These are phyloP conservation scores for Pharus latifolius DNA, from an alignment of 176 grass and related monocot genomes.

Conservation along the genomic window DNA sequence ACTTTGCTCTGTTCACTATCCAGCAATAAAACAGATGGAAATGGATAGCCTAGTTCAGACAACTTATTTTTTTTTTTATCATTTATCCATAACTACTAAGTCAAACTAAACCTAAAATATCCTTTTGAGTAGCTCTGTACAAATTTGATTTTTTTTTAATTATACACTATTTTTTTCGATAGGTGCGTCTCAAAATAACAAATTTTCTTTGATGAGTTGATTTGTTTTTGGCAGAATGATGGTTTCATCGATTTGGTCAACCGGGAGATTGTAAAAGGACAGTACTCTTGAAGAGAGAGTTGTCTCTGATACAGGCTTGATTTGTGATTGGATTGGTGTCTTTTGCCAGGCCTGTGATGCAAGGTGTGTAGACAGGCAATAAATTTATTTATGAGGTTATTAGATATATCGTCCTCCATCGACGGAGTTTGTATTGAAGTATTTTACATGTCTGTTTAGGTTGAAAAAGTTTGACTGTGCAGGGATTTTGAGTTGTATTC, in stretches of 20 bases:
- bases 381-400: constrained; percentile 13
- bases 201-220: background rate
- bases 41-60: background rate
- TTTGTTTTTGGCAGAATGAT: constrained; percentile 25
- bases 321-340: background rate
- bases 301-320: background rate
- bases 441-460: constrained; percentile 14
- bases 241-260: constrained; percentile 47
- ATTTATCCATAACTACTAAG: background rate
- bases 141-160: background rate
- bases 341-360: background rate
- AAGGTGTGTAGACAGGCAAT: background rate
- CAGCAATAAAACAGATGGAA: background rate
- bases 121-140: background rate
- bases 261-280: constrained; percentile 40
- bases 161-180: background rate
- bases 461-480: background rate
- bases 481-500: background rate
- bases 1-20: background rate
- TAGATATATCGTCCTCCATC: background rate
- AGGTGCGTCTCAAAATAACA: background rate
- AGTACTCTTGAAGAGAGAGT: background rate
- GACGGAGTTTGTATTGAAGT: constrained; percentile 1
- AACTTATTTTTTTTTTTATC: background rate
- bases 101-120: background rate